Evolutionary conservation across 1,284 basidiomycete genomes (phyloP), one percentile per base, ranked within the genome.

Genomic region (Apiotrichum porosum): DNA sequence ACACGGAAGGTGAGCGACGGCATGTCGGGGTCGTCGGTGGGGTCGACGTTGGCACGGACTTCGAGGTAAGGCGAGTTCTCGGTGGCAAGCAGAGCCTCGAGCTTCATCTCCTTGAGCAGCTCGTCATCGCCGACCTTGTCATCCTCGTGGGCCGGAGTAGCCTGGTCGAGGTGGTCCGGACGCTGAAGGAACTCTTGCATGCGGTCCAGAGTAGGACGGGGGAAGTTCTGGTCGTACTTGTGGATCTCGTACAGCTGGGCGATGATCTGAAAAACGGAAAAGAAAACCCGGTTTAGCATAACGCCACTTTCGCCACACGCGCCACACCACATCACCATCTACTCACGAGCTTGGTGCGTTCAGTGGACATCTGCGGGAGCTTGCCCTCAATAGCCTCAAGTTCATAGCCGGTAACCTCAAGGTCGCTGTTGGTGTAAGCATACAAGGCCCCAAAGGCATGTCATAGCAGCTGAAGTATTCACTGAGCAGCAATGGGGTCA

Each of bases 1-100:
- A 84, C 82, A 61, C 89, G 80, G 76, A 91, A 87, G 3, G 89
- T 93, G 71, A 85, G 86, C 39, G 83, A 83, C 3, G 84, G 85
- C 76, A 89, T 86, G 9, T 76, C 71, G 1, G 82, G 80, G 66
- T 91, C 88, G 61, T 92, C 88, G 22, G 81, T 76, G 60, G 82
- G 86, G 28, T 86, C 77, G 17, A 91, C 85, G 6, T 86, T 82
- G 21, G 88, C 87, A 46, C 88, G 82, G 34, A 92, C 88, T 76
- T 91, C 88, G 6, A 88, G 82, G 64, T 91, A 92, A 9, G 89
- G 88, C 3, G 88, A 91, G 50, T 67, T 66, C 44, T 65, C 64
- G 26, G 61, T 59, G 18, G 62, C 58, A 10, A 70, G 49, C 4
- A 64, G 41, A 3, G 64, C 63, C 57, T 69, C 64, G 30, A 65